These are phyloP conservation scores for Oryza officinalis DNA, from an alignment of 176 grass and related monocot genomes.

Conservation along the genomic window DNA sequence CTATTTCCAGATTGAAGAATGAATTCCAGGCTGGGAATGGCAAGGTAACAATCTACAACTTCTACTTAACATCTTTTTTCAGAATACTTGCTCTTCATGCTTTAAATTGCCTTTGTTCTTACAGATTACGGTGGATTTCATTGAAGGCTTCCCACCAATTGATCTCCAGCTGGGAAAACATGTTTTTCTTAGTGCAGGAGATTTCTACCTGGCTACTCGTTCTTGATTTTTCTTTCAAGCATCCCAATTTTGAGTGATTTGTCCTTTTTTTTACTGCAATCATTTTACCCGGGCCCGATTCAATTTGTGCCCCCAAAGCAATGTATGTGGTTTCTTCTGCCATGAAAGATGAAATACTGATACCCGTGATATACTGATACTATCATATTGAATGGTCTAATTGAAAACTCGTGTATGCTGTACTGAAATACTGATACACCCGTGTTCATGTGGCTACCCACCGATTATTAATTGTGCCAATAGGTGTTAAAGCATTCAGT, in stretches of 20 bases:
- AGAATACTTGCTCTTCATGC: not conserved
- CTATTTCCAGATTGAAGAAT: slow-evolving; percentile 65
- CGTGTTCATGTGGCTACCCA: not conserved
- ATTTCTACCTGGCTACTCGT: slow-evolving; percentile 56
- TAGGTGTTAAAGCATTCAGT: not conserved
- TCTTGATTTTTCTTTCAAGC: slow-evolving; percentile 33
- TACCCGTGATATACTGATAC: too few relatives aligned
- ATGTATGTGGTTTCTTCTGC: slow-evolving; percentile 2
- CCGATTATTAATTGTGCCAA: not conserved
- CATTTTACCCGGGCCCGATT: not conserved
- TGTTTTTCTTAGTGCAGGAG: slow-evolving; percentile 73
- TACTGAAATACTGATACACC: not conserved
- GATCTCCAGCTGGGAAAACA: slow-evolving; percentile 65
- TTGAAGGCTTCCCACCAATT: slow-evolving; percentile 66
- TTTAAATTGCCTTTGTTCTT: slow-evolving; percentile 22
- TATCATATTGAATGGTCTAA: not conserved
- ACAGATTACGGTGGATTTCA: slow-evolving; percentile 65
- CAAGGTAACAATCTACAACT: slow-evolving; percentile 49
- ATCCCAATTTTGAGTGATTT: slow-evolving; percentile 36
- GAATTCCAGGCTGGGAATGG: slow-evolving; percentile 79
- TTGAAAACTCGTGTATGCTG: not conserved
- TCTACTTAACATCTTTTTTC: not conserved
- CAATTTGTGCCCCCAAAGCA: not conserved
- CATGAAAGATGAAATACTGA: slow-evolving; percentile 6
- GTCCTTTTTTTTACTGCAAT: not conserved